Base-by-base conservation (phyloP, 805 yeast species). In the Metschnikowia noctiluminum region DNA sequence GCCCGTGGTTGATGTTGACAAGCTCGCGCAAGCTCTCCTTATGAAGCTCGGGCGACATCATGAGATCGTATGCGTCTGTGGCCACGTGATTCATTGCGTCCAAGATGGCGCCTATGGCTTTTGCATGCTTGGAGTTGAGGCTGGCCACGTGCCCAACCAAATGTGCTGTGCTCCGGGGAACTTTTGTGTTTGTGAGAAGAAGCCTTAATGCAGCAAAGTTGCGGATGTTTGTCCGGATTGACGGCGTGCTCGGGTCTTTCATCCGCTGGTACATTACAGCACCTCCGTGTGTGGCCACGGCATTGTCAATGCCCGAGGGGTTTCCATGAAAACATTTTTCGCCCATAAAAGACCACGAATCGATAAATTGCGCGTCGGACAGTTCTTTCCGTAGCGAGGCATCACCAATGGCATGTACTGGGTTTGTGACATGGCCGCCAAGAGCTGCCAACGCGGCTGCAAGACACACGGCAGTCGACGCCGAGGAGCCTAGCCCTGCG, bases 271-370 rank as follows among this genome's bases (percentile, higher is more conserved):
- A 92, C 81, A 85, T 74, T 0, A 94, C 96, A 0, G 98, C 98
- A 41, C 97, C 97, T 21, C 99, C 99, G 57, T 84, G 84, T 0
- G 97, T 87, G 1, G 98, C 95, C 42, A 92, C 97, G 0, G 97
- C 90, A 62, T 94, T 94, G 65, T 94, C 99, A 45, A 94, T 89
- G 11, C 99, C 99, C 15, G 95, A 85, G 8, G 99, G 99, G 58
- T 87, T 90, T 1, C 98, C 98, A 63, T 92, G 98, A 57, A 91
- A 87, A 63, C 97, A 89, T 63, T 85, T 86, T 65, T 94, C 99
- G 35, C 97, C 98, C 72, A 92, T 76, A 55, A 86, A 86, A 1
- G 98, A 84, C 96, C 96, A 91, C 7, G 74, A 68, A 55, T 92
- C 92, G 51, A 94, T 82, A 53, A 83, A 78, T n/a, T 72, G 66